Evolutionary conservation across 371 early-diverging fungal genomes (phyloP), one percentile per base, ranked within the genome.

Genomic region (Actinomortierella ambigua): DNA sequence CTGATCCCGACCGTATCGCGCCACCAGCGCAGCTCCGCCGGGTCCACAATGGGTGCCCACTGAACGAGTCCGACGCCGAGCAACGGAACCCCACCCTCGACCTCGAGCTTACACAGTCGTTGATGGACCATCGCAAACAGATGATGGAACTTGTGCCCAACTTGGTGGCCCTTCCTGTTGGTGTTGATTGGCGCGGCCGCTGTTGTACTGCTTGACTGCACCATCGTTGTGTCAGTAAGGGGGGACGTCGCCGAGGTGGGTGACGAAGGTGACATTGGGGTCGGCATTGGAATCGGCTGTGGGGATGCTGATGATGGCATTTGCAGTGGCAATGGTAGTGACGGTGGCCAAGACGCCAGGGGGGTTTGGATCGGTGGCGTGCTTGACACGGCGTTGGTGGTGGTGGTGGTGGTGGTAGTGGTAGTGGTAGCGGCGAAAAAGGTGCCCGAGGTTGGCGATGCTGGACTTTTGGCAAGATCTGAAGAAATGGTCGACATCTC

Each of bases 21-120:
- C 71, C 71, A 71, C 71, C 71, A 71, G 23, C 71, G 52, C 46
- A 71, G 51, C 41, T 71, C 71, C 0, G 65, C 71, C 13, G 62
- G 55, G 18, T 65, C 66, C 26, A 65, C 71, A 23, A 71, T 65
- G 15, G 65, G 59, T 3, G 71, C 65, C 71, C 71, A 71, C 9
- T 71, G 71, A 1, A 71, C 71, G 1, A 71, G 49, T 0, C 62
- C 27, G 1, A 62, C 55, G 18, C 60, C 34, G 48, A 65, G 65
- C 18, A 71, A 56, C 49, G 65, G 59, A 0, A 29, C 46, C 0
- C 71, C 71, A 26, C 47, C 56, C 8, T 71, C 71, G 52, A 65
- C 22, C 29, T 71, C 71, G 11, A 71, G 57, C 43, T 65, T 71
- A 13, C 65, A 65, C 13, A 71, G 59, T 11, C 71, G 61, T 27